Evolutionary conservation across 2,329 filamentous ascomycete genomes (phyloP), one percentile per base, ranked within the genome.

Genomic region (Aspergillus udagawae): DNA sequence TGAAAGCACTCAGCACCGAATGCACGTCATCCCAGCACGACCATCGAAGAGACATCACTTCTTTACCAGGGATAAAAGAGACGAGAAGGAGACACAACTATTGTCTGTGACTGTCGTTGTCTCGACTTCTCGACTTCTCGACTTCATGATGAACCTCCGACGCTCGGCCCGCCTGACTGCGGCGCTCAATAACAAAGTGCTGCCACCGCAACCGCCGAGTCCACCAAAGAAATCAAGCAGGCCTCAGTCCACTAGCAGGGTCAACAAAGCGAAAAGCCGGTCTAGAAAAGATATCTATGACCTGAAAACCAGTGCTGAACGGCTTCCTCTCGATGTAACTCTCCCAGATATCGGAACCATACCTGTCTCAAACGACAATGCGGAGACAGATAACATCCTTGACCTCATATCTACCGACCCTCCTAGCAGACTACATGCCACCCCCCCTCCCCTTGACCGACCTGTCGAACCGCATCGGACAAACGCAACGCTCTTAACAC

Each of bases 131-230:
- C n/a, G n/a, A n/a, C n/a, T n/a, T 23, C 23, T 47, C 23, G 4
- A 20, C 44, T 28, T 38, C 51, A 64, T 49, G 51, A 84, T 84
- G 82, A 78, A 81, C 42, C 70, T 83, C 10, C 71, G 82, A 61
- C 79, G 82, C 54, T 84, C 82, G 49, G 71, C 79, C 45, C 77
- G 82, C 48, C 73, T 82, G 32, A 73, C 72, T 51, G 68, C 71
- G 14, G 67, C 65, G 49, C 65, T 59, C 52, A 53, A 53, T 12
- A 54, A 65, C 52, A 58, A 65, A 35, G 20, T 60, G 38, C 54
- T 61, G 3, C 54, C 65, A 12, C 57, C 65, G 23, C 61, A 65
- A 51, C 44, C 58, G 44, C 58, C 41, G 20, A 57, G 69, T 48
- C 64, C 66, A 53, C 32, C 59, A 10, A 65, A 63, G 38, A 65